Evolutionary conservation across 768 basidiomycete genomes (phyloP).

Genomic region (Trametes punicea): DNA sequence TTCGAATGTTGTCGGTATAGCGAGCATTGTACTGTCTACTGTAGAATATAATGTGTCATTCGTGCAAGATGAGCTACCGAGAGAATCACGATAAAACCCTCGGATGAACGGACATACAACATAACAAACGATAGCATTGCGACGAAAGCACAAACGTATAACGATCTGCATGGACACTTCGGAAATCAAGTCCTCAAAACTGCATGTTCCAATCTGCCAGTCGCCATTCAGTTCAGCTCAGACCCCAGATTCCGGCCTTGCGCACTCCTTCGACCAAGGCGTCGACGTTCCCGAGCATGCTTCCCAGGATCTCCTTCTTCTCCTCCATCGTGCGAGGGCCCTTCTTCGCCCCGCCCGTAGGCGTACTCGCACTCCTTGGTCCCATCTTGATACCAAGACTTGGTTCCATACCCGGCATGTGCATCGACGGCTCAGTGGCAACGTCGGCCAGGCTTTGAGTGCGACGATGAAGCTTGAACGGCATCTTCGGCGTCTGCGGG

Average conservation of each 20-base stretch:
- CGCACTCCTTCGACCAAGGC: slow-evolving; percentile 84
- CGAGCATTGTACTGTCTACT: slow-evolving; percentile 8
- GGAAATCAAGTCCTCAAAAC: too few species aligned
- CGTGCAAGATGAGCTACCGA: neutral
- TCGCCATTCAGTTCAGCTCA: slow-evolving; percentile 47
- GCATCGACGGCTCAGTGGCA: neutral
- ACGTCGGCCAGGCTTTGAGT: slow-evolving; percentile 25
- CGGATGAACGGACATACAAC: neutral
- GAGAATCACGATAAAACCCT: neutral
- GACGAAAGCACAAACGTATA: slow-evolving; percentile 12
- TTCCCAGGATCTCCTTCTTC: slow-evolving; percentile 77
- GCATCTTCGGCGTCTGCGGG: slow-evolving; percentile 9
- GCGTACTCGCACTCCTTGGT: slow-evolving; percentile 21
- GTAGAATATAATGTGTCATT: slow-evolving; percentile 9
- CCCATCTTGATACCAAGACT: neutral
- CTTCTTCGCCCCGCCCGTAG: slow-evolving; percentile 21
- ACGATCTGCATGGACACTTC: neutral
- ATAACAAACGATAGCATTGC: slow-evolving; percentile 16
- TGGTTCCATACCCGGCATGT: neutral
- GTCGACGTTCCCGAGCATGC: slow-evolving; percentile 88
- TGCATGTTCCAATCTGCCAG: too few species aligned
- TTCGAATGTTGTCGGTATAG: neutral
- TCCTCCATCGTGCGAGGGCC: slow-evolving; percentile 59
- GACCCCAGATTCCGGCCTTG: slow-evolving; percentile 85
- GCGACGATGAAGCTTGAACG: slow-evolving; percentile 20